phyloP scores from a whole-genome alignment of 164 flowering plant genomes.

The Stephania japonica region DNA sequence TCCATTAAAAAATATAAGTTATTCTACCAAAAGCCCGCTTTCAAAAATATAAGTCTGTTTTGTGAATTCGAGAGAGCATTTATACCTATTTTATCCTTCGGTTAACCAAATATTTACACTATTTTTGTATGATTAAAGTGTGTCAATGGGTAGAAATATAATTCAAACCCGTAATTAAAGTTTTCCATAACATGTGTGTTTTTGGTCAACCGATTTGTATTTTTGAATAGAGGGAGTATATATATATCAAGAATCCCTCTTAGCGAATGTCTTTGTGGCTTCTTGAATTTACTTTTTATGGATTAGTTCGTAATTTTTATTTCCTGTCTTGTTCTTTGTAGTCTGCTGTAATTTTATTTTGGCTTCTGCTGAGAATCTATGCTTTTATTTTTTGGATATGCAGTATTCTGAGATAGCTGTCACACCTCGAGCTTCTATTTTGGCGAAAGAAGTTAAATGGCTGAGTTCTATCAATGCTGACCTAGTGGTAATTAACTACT shows the following conservation, averaged over 20 bases:
- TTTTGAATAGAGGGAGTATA: too few species aligned
- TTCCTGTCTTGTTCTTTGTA: background rate
- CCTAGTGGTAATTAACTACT: conserved; percentile 63
- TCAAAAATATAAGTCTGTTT: too few species aligned
- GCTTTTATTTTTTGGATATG: conserved; percentile 6
- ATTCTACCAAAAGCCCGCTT: too few species aligned
- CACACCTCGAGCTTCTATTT: conserved; percentile 73
- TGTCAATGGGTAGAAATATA: too few species aligned
- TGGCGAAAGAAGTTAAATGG: conserved; percentile 86
- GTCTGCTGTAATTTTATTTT: background rate
- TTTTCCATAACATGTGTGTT: too few species aligned
- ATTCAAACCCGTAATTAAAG: too few species aligned
- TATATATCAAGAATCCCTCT: background rate
- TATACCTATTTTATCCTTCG: too few species aligned
- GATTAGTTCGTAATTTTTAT: background rate
- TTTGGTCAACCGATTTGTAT: too few species aligned
- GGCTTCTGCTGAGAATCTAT: background rate
- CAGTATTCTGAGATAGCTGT: conserved; percentile 94
- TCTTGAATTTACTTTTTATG: background rate
- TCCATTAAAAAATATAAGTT: too few species aligned
- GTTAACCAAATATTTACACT: too few species aligned
- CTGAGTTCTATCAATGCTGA: conserved; percentile 89
- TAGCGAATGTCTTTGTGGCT: background rate
- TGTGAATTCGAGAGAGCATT: too few species aligned
- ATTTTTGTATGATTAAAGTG: too few species aligned